Evolutionary conservation across 106 monocot species (phyloP), one percentile per base, ranked within the genome.

Genomic region (Cymbidium sinense): DNA sequence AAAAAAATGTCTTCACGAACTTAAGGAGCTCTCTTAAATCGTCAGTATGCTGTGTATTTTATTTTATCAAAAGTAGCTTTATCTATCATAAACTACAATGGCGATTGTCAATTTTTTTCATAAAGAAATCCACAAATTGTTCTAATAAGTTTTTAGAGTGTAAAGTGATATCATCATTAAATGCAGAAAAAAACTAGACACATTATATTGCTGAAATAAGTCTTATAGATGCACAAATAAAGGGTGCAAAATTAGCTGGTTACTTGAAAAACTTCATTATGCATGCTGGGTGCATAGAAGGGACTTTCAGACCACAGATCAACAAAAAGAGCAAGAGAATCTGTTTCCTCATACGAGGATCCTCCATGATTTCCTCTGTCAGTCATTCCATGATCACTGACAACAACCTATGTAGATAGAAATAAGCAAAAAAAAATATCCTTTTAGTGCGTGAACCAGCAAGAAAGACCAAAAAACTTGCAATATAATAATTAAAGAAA

Each of bases 381-480:
- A 58, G 94, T 98, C 98, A 98, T 98, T 74, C 98, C 98, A 83
- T 98, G 98, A 67, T 98, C 98, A 73, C 98, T 98, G 67, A 94
- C 85, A 73, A 98, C 92, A 77, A 98, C 73, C 98, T 98, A 76
- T 43, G 78, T 39, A 43, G 67, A 18, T 50, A 75, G 15, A 83
- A 64, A 37, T 52, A 78, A 23, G 69, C 18, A 69, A 17, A 69
- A 69, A 69, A 17, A 69, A 69, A 69, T 18, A 33, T 31, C 17
- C 18, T 64, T 69, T 69, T 21, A 62, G 4, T 27, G 15, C 7
- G 25, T 62, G 61, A 62, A 62, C 9, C 7, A n/a, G n/a, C 25
- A 7, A 62, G 69, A 13, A 67, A 65, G 58, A 67, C 43, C 70
- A 62, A 62, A 28, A 62, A 62, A 62, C 61, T 62, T 62, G 61